Evolutionary conservation across 1,139 yeast species (phyloP), one percentile per base, ranked within the genome.

Genomic region (Suhomyces guaymorum): DNA sequence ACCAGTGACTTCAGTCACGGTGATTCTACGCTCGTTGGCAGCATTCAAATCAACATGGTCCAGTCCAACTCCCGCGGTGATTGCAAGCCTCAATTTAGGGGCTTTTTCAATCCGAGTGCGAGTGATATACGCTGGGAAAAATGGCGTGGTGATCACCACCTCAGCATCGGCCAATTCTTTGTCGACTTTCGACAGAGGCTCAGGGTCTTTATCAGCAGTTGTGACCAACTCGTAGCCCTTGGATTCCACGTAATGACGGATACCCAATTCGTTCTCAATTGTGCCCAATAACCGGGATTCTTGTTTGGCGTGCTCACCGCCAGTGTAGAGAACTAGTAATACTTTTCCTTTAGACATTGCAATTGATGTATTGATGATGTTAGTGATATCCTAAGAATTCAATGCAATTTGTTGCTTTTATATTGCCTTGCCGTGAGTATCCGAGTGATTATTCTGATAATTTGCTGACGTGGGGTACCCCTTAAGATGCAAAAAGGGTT

Each of bases 61-160:
- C 9, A 88, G 80, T 6, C 95, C 95, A 42, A 85, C 90, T 48
- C 94, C 95, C 7, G 94, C 94, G 34, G 92, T 85, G 50, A 84
- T 69, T 45, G 83, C 72, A 39, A 82, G 57, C 66, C 83, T 84
- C 61, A 85, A 73, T 44, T 84, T 83, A 55, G 81, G 80, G 32
- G 94, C 92, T 55, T 77, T 75, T 33, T 63, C 79, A 46, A 85
- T 71, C 51, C 94, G 71, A 50, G 78, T 82, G 41, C 68, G 67
- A 35, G 82, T 78, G 54, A 85, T 69, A 61, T 85, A 85, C 21
- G 83, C 94, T 7, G 95, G 95, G 66, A 75, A 87, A 71, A 85
- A 85, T 4, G 95, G 95, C 16, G 92, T 83, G 34, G 92, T 80
- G 61, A 85, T 84, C 52, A 85, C 75, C 37, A 85, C 66, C 49